Evolutionary conservation across 768 basidiomycete species (phyloP).

Genomic region (Termitomyces sp.): DNA sequence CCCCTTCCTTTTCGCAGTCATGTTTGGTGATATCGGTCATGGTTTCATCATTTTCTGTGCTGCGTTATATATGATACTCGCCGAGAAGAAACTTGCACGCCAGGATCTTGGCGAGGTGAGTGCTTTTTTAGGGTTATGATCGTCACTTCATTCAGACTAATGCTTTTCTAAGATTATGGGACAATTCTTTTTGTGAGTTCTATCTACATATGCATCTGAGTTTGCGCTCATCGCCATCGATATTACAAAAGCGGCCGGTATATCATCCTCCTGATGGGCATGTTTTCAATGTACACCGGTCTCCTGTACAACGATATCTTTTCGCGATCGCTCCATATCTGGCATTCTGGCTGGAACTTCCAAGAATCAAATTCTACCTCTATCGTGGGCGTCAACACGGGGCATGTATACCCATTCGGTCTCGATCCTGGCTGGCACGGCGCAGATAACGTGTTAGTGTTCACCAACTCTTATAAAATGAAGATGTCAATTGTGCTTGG

Average conservation of each 20-base stretch:
- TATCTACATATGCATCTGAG: neutral
- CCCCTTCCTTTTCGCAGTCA: conserved; percentile 98
- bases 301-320: conserved; percentile 99
- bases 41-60: conserved; percentile 76
- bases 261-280: conserved; percentile 97
- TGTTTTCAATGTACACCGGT: conserved; percentile 94
- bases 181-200: conserved; percentile 87
- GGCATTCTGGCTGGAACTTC: conserved; percentile 85
- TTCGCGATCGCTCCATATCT: conserved; percentile 86
- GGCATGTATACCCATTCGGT: conserved; percentile 86
- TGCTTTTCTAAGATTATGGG: conserved; percentile 55
- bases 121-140: conserved; percentile 2
- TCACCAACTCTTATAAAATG: conserved; percentile 99
- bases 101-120: conserved; percentile 69
- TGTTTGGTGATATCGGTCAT: conserved; percentile 99
- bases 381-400: conserved; percentile 49
- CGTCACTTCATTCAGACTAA: neutral
- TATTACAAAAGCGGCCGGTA: conserved; percentile 76
- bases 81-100: conserved; percentile 78
- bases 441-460: conserved; percentile 85
- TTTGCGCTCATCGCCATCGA: conserved; percentile 8
- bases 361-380: conserved; percentile 41
- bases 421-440: conserved; percentile 95
- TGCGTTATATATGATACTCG: conserved; percentile 79
- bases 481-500: conserved; percentile 97